Evolutionary conservation across 148 eudicot genomes (phyloP).

Genomic region (Rhododendron williamsianum): DNA sequence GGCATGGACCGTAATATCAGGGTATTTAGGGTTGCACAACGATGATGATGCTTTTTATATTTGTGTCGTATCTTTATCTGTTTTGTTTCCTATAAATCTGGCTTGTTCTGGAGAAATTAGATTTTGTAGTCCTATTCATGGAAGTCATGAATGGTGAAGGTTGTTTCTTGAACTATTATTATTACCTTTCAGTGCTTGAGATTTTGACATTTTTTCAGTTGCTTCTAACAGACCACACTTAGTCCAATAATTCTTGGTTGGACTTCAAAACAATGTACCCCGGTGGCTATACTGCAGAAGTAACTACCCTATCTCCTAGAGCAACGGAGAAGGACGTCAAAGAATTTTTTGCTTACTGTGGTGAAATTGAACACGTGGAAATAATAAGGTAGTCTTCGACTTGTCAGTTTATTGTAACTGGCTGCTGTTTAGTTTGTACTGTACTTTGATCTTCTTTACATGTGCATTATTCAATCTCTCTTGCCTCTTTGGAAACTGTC

Average conservation of each 20-base stretch:
- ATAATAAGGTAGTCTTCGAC: conserved; percentile 43
- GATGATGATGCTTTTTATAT: not conserved
- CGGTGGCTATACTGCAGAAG: conserved; percentile 57
- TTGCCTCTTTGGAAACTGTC: not conserved
- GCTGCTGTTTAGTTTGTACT: not conserved
- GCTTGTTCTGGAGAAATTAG: not conserved
- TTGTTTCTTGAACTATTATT: not conserved
- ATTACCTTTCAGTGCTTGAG: not conserved
- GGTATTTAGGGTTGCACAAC: not conserved
- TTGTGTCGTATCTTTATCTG: not conserved
- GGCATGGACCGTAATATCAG: not conserved
- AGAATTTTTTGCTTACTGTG: conserved; percentile 65
- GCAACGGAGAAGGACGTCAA: conserved; percentile 56
- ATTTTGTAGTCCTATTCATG: not conserved
- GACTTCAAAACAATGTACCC: conserved; percentile 37
- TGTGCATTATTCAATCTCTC: not conserved
- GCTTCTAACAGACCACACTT: conserved; percentile 10
- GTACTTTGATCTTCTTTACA: conserved; percentile 5
- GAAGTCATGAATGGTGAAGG: not conserved
- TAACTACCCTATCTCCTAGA: conserved; percentile 51
- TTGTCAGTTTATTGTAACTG: not conserved
- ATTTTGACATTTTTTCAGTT: not conserved
- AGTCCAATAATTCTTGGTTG: not conserved
- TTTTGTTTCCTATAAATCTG: not conserved
- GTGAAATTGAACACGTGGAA: conserved; percentile 55